A percentile compares a stretch with the other conserved stretches of the same genome.
These are phyloP conservation scores for Leptographium lundbergii DNA, from an alignment of 2,329 filamentous ascomycete species.

Conservation along the genomic window DNA sequence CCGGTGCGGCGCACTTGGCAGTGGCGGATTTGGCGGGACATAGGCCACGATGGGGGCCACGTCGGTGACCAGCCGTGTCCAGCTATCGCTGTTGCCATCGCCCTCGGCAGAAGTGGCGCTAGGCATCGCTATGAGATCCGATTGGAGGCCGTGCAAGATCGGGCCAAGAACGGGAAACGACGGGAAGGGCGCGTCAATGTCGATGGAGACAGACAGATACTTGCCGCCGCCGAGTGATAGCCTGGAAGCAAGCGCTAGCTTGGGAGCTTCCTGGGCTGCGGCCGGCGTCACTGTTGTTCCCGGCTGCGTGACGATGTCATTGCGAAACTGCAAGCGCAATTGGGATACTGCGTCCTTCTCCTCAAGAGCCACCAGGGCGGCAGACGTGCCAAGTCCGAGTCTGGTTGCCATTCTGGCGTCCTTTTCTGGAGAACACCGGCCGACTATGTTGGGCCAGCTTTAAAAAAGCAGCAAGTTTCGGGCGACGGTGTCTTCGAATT, in stretches of 20 bases:
- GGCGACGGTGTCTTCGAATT: no score
- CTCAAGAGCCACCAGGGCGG: not conserved
- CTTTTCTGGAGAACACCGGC: no score
- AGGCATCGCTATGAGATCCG: constrained; percentile 18
- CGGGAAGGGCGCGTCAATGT: constrained; percentile 34
- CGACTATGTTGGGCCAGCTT: no score
- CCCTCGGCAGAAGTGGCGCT: not conserved
- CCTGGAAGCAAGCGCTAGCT: not conserved
- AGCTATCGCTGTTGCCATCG: not conserved
- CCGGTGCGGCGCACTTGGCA: constrained; percentile 7
- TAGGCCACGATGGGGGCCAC: constrained; percentile 2
- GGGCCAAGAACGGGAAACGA: constrained; percentile 28
- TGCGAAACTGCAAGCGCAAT: constrained; percentile 3
- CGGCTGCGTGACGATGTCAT: not conserved
- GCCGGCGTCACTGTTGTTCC: not conserved
- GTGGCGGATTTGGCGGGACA: constrained; percentile 7
- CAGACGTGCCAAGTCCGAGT: not conserved
- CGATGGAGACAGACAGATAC: constrained; percentile 29
- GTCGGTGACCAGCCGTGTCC: constrained; percentile 1
- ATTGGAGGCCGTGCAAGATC: constrained; percentile 34
- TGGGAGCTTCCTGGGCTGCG: not conserved
- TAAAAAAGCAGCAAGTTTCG: no score
- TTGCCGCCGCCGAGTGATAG: not conserved
- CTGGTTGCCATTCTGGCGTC: not conserved
- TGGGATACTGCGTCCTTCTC: not conserved